These are phyloP conservation scores for Coffea canephora DNA, from an alignment of 257 asterid species.

Conservation along the genomic window DNA sequence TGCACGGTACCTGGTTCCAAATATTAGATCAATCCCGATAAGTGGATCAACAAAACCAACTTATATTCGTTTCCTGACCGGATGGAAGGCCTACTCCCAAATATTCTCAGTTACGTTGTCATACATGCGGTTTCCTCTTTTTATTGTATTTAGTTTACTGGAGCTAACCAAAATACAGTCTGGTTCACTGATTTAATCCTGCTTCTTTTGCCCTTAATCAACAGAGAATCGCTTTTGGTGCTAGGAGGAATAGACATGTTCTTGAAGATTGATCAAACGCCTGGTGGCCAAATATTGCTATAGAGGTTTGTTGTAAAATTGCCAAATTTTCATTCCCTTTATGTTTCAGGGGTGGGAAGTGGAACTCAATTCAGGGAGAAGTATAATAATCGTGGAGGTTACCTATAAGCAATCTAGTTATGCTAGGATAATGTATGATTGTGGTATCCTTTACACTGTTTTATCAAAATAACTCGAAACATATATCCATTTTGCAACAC, in stretches of 20 bases:
- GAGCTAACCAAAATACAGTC: neutral
- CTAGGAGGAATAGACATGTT: slow-evolving; percentile 74
- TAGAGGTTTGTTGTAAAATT: too few species aligned
- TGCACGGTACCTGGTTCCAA: slow-evolving; percentile 80
- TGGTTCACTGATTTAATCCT: neutral
- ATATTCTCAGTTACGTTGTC: slow-evolving; percentile 72
- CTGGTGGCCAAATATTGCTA: neutral
- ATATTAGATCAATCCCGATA: slow-evolving; percentile 67
- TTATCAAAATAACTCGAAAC: too few species aligned
- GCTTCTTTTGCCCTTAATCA: neutral
- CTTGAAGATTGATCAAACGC: slow-evolving; percentile 56
- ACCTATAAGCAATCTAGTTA: too few species aligned
- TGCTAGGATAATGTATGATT: too few species aligned
- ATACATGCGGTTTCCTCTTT: neutral
- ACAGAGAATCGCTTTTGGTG: slow-evolving; percentile 90
- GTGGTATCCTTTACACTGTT: too few species aligned
- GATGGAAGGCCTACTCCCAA: slow-evolving; percentile 90
- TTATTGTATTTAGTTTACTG: neutral
- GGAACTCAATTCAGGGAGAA: too few species aligned
- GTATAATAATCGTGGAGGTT: too few species aligned
- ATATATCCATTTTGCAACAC: too few species aligned
- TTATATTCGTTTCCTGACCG: slow-evolving; percentile 90
- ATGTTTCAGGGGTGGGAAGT: too few species aligned
- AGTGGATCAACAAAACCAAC: slow-evolving; percentile 79
- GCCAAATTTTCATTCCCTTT: neutral